phyloP scores from a whole-genome alignment of 192 early-diverging fungal genomes.

The Backusella luteola region DNA sequence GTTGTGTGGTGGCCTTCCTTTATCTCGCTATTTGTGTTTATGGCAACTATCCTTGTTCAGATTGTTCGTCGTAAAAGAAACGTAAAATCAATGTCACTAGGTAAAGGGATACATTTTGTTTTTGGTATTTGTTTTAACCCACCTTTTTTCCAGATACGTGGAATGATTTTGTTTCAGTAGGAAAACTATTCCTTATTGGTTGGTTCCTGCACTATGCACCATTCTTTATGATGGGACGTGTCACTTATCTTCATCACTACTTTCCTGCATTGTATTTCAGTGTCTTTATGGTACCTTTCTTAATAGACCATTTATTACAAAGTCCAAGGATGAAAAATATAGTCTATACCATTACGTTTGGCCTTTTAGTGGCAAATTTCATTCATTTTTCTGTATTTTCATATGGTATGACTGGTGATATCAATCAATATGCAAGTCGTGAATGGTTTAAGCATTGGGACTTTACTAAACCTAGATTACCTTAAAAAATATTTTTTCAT shows the following conservation, averaged over 20 bases:
- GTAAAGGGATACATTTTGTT: conserved; percentile 12
- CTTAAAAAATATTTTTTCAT: not conserved
- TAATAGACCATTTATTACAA: conserved; percentile 69
- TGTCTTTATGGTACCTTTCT: conserved; percentile 74
- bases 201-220: conserved; percentile 95
- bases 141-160: not conserved
- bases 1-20: conserved; percentile 86
- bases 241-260: conserved; percentile 96
- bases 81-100: conserved; percentile 46
- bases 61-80: conserved; percentile 63
- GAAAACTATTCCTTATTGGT: conserved; percentile 73
- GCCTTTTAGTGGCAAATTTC: conserved; percentile 46
- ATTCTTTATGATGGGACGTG: conserved; percentile 96
- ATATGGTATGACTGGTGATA: conserved; percentile 79
- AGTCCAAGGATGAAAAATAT: not conserved
- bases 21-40: conserved; percentile 43
- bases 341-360: conserved; percentile 39
- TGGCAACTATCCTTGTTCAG: conserved; percentile 35
- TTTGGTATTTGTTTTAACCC: not conserved
- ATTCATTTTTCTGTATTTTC: conserved; percentile 77
- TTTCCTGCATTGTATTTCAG: conserved; percentile 95
- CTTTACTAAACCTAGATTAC: conserved; percentile 34
- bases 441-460: conserved; percentile 83
- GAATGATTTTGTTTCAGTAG: conserved; percentile 62
- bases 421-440: conserved; percentile 50